Conservation (phyloP, 139 green algal species). For the Ettlia oleoabundans region DNA sequence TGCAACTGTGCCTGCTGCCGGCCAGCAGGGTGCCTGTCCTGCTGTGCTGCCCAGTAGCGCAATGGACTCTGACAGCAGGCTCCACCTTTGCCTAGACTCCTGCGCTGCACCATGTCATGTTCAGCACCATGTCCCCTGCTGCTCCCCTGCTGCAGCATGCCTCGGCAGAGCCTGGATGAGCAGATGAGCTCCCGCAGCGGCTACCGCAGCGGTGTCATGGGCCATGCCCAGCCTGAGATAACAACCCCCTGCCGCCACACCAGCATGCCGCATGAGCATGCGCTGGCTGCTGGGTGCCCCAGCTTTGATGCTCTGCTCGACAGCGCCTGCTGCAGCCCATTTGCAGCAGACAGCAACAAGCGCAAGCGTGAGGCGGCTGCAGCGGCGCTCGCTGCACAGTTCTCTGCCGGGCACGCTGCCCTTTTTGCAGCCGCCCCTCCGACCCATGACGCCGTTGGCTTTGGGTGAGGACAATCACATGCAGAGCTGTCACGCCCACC, state of each 20-base stretch:
- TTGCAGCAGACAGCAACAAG: background rate
- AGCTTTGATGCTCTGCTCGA: background rate
- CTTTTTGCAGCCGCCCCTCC: background rate
- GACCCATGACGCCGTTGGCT: background rate
- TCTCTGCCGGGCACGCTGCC: background rate
- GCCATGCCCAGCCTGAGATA: background rate
- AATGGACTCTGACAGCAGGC: too few relatives aligned
- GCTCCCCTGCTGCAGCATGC: too few relatives aligned
- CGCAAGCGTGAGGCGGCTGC: conserved; percentile 1
- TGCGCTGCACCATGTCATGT: too few relatives aligned
- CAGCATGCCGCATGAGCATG: background rate
- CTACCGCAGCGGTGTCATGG: background rate
- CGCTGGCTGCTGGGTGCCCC: background rate
- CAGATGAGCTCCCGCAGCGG: background rate
- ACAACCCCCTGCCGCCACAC: background rate
- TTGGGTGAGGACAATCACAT: too few relatives aligned
- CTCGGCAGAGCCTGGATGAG: too few relatives aligned
- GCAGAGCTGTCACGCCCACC: too few relatives aligned
- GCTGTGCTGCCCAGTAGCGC: too few relatives aligned
- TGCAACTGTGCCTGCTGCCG: background rate
- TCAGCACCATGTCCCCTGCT: too few relatives aligned
- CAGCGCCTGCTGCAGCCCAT: background rate
- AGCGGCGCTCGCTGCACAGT: background rate
- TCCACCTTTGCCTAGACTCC: too few relatives aligned
- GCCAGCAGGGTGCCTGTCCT: too few relatives aligned